Percentiles rank a stretch among this genome's conserved stretches.
Conservation (phyloP, 202 grass and related monocot species). For the Eragrostis tef region DNA sequence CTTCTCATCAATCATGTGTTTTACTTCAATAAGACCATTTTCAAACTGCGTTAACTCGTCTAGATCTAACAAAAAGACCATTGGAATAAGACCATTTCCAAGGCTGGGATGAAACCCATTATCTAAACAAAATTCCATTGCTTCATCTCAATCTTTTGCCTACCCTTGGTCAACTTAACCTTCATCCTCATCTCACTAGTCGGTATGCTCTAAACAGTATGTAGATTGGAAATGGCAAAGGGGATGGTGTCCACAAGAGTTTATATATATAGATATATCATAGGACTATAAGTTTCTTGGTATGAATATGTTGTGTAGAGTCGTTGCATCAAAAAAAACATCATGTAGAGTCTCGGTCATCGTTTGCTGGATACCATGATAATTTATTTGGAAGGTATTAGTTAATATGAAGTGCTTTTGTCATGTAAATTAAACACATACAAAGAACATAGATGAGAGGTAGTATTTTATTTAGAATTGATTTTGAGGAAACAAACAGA, state of each 20-base stretch:
- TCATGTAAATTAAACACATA: neutral
- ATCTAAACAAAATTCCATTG: no score
- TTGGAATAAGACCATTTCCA: no score
- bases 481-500: slow-evolving; percentile 1
- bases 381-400: neutral
- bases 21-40: neutral
- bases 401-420: neutral
- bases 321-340: no score
- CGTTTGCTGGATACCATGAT: neutral
- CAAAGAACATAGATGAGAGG: neutral
- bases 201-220: neutral
- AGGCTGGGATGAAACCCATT: no score
- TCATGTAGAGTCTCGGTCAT: neutral
- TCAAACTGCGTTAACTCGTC: neutral
- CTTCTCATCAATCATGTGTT: neutral
- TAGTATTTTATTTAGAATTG: neutral
- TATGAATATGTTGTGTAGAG: neutral
- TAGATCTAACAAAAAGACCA: no score
- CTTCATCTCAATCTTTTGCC: slow-evolving; percentile 28
- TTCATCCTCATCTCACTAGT: neutral
- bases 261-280: slow-evolving; percentile 24
- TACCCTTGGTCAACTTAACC: slow-evolving; percentile 2
- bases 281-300: neutral
- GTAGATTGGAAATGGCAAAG: neutral
- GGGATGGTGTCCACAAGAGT: no score